These are phyloP conservation scores for Agaricus subrufescens DNA, from an alignment of 768 basidiomycete genomes.

Conservation along the genomic window DNA sequence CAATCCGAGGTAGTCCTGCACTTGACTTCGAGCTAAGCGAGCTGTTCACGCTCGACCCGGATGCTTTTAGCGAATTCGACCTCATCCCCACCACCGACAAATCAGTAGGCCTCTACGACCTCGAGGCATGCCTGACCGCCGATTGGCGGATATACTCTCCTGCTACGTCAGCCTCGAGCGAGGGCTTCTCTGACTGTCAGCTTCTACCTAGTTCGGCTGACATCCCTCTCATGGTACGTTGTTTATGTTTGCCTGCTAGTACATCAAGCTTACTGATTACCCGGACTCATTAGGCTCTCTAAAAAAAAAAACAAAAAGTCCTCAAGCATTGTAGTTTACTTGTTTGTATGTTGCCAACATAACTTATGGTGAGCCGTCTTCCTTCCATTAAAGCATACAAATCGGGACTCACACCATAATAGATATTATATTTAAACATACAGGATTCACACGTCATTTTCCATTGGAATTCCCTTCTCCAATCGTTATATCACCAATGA, in stretches of 20 bases:
- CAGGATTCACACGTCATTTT: neutral
- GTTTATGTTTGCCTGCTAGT: too few relatives aligned
- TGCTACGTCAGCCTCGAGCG: conserved; percentile 4
- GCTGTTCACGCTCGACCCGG: conserved; percentile 12
- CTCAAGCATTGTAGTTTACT: conserved; percentile 1
- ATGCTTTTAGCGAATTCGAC: conserved; percentile 3
- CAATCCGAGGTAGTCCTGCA: conserved; percentile 3
- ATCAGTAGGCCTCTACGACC: conserved; percentile 8
- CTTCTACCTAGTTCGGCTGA: neutral
- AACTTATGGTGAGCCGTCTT: conserved; percentile 7
- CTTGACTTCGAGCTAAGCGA: conserved; percentile 5
- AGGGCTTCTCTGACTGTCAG: neutral
- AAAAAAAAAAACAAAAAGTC: neutral
- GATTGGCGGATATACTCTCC: conserved; percentile 7
- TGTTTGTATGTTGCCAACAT: neutral
- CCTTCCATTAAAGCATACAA: neutral
- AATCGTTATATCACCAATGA: conserved; percentile 2
- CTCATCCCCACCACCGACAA: conserved; percentile 6
- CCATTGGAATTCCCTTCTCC: neutral
- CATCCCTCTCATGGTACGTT: conserved; percentile 1
- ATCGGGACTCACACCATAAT: neutral
- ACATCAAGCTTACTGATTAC: neutral
- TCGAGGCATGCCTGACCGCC: conserved; percentile 5
- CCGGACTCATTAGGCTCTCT: neutral
- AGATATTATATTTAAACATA: neutral